These are phyloP conservation scores for Mastigamoeba balamuthi DNA, from an alignment of 78 protist species.

Conservation along the genomic window DNA sequence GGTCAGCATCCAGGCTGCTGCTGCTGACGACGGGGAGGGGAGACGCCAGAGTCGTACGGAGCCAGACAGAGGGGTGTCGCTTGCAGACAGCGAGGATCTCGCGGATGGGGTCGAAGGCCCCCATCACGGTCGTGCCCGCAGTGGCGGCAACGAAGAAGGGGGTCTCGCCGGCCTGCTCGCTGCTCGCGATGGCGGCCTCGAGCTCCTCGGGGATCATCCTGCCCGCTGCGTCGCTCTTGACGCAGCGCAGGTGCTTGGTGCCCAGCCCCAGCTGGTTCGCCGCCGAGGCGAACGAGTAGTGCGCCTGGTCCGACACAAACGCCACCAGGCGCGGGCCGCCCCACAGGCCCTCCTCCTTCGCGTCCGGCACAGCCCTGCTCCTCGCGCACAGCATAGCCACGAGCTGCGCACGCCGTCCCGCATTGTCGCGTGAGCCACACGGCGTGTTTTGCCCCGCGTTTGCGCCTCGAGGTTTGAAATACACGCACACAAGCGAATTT, in stretches of 20 bases:
- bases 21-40: neutral
- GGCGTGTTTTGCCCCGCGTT: no score
- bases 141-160: slow-evolving; percentile 14
- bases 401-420: no score
- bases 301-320: slow-evolving; percentile 5
- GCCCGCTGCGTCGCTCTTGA: neutral
- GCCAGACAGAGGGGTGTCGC: slow-evolving; percentile 3
- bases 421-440: no score
- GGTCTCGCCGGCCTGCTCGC: neutral
- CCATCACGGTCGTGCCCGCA: slow-evolving; percentile 25
- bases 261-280: slow-evolving; percentile 10
- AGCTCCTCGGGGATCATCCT: slow-evolving; percentile 6
- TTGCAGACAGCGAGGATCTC: neutral
- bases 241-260: neutral
- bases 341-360: neutral
- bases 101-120: slow-evolving; percentile 8
- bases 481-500: no score
- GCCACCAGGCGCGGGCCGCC: neutral
- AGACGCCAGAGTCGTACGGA: neutral
- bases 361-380: neutral
- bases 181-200: neutral
- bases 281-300: slow-evolving; percentile 1
- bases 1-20: no score
- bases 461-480: neutral
- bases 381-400: slow-evolving; percentile 1